phyloP scores from a whole-genome alignment of 768 basidiomycete species.

The Termitomyces eurrhizus region DNA sequence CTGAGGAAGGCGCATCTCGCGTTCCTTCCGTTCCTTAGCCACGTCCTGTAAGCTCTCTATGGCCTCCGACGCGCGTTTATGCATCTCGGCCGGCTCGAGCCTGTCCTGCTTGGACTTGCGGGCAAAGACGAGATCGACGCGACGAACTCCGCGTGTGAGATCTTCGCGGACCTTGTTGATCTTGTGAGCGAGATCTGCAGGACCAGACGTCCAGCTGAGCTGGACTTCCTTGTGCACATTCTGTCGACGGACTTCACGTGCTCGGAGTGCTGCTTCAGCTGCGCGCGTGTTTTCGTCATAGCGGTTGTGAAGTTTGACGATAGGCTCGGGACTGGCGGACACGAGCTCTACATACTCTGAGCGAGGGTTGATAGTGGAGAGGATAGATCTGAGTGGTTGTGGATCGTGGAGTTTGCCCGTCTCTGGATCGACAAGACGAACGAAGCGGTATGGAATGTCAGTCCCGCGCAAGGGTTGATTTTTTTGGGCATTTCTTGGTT shows the following conservation, averaged over 20 bases:
- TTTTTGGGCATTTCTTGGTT: neutral
- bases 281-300: slow-evolving; percentile 36
- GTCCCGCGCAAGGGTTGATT: slow-evolving; percentile 25
- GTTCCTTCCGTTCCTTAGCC: slow-evolving; percentile 49
- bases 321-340: slow-evolving; percentile 39
- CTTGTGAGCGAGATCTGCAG: slow-evolving; percentile 64
- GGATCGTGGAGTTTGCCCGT: slow-evolving; percentile 35
- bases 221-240: slow-evolving; percentile 61
- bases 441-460: slow-evolving; percentile 37
- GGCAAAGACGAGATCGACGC: slow-evolving; percentile 53
- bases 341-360: slow-evolving; percentile 55
- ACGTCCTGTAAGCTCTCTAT: slow-evolving; percentile 41
- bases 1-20: slow-evolving; percentile 27
- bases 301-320: slow-evolving; percentile 57
- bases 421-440: slow-evolving; percentile 46
- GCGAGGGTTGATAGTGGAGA: slow-evolving; percentile 38
- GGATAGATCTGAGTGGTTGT: slow-evolving; percentile 35
- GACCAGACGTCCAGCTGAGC: slow-evolving; percentile 61
- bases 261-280: slow-evolving; percentile 31
- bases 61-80: slow-evolving; percentile 40
- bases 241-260: slow-evolving; percentile 27
- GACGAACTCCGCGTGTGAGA: slow-evolving; percentile 53
- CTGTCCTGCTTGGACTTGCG: slow-evolving; percentile 42
- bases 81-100: slow-evolving; percentile 36
- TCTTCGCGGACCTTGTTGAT: slow-evolving; percentile 52